Conservation (phyloP, 2,329 filamentous ascomycete genomes). For the Xylariaceae sp. region DNA sequence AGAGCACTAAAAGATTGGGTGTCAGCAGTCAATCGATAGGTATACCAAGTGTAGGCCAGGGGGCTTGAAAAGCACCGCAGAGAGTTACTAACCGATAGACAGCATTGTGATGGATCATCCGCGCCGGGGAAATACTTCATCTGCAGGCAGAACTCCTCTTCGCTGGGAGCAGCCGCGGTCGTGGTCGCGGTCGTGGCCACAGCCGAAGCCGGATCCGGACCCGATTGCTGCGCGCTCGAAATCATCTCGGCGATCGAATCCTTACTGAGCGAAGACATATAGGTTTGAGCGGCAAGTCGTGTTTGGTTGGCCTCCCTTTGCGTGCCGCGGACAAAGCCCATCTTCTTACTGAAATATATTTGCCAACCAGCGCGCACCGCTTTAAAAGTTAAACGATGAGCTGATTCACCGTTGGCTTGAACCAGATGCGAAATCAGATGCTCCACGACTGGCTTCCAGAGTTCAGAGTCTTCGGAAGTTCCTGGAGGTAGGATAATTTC, state of each 20-base stretch:
- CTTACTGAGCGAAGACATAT: slow-evolving; percentile 12
- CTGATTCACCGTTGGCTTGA: slow-evolving; percentile 16
- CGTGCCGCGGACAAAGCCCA: slow-evolving; percentile 20
- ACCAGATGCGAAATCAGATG: slow-evolving; percentile 10
- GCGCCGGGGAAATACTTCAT: slow-evolving; percentile 49
- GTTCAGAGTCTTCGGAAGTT: slow-evolving; percentile 1
- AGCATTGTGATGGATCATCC: slow-evolving; percentile 39
- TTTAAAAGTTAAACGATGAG: slow-evolving; percentile 19
- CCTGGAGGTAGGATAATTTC: slow-evolving; percentile 7
- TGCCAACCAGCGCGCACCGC: slow-evolving; percentile 22
- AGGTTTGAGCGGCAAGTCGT: slow-evolving; percentile 15
- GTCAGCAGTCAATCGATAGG: not conserved
- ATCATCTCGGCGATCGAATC: slow-evolving; percentile 17
- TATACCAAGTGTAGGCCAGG: not conserved
- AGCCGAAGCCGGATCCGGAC: not conserved
- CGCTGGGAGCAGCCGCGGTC: too few species aligned
- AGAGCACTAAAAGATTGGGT: slow-evolving; percentile 37
- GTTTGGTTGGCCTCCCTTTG: slow-evolving; percentile 16
- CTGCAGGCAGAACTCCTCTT: slow-evolving; percentile 37
- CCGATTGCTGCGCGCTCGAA: slow-evolving; percentile 8
- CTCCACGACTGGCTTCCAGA: slow-evolving; percentile 13
- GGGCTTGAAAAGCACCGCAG: not conserved
- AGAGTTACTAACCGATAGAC: slow-evolving; percentile 35
- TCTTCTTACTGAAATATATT: slow-evolving; percentile 18
- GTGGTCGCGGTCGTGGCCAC: too few species aligned